Evolutionary conservation across 768 basidiomycete species (phyloP).

Genomic region (Tubosaeta sp.): DNA sequence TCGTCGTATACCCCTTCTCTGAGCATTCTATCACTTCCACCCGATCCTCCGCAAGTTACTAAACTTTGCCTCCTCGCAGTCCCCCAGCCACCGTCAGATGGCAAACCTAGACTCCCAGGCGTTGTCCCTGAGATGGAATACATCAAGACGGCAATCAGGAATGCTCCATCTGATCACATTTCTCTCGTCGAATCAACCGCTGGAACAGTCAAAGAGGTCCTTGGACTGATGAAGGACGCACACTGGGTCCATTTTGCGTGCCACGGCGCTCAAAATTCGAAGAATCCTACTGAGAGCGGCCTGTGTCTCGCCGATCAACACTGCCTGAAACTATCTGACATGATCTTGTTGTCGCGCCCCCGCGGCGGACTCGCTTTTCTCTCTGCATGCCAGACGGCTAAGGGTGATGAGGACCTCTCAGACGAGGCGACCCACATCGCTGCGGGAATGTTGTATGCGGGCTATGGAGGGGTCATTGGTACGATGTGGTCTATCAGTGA

Average conservation of each 20-base stretch:
- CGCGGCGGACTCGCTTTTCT: too few relatives aligned
- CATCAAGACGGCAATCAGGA: slow-evolving; percentile 13
- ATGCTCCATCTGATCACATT: slow-evolving; percentile 10
- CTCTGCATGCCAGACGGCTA: too few relatives aligned
- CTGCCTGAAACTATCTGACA: too few relatives aligned
- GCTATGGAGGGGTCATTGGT: not conserved
- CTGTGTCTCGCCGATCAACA: too few relatives aligned
- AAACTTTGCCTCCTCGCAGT: not conserved
- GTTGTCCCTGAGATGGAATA: too few relatives aligned
- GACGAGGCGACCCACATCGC: too few relatives aligned
- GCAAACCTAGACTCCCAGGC: too few relatives aligned
- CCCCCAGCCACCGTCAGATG: not conserved
- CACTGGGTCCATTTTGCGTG: not conserved
- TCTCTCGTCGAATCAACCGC: not conserved
- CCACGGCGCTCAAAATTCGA: too few relatives aligned
- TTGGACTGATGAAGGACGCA: not conserved
- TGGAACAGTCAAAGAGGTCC: not conserved
- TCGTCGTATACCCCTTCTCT: too few relatives aligned
- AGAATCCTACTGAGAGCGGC: too few relatives aligned
- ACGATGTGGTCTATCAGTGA: slow-evolving; percentile 16
- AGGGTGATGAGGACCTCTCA: too few relatives aligned
- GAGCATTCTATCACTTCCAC: not conserved
- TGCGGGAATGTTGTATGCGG: not conserved
- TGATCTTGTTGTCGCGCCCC: too few relatives aligned
- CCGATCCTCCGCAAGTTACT: not conserved